Base-by-base conservation (phyloP, 1,284 basidiomycete genomes). In the Ceratobasidium sp. region DNA sequence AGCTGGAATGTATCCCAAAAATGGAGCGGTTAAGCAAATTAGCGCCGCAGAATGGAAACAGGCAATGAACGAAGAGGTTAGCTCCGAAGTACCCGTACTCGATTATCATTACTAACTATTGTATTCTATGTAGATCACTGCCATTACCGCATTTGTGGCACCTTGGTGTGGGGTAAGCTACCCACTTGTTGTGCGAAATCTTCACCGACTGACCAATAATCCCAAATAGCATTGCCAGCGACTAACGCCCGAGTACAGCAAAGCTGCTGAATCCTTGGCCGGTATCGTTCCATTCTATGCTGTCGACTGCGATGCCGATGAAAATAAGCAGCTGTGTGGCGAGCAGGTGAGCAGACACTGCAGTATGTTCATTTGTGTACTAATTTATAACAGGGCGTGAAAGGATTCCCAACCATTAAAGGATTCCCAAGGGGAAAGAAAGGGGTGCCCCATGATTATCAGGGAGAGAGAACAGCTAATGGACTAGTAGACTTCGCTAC, bases 381-480 rank as follows among this genome's bases (percentile, higher is more conserved):
- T 53, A 50, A 32, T 42, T 35, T 20, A 4, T 17, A 40, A 17
- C 58, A 92, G 82, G 86, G 87, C n/a, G 85, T 97, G 22, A 84
- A 94, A 79, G 95, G 96, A 1, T 98, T 96, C 84, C 95, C 96
- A 0, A 97, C 95, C 2, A 82, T 96, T 78, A 98, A 93, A 81
- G 86, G 85, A 75, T 96, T 90, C 80, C 92, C 93, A 13, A 83
- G 87, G 49, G 93, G 92, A 12, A 82, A 79, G 22, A 83, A 87
- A 70, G 78, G 87, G 0, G 80, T 86, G 1, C 84, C 92, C 0
- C 84, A 90, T 72, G 82, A 85, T 60, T 97, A 92, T 77, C 84
- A 91, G 1, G 84, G 85, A 35, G 88, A 94, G 72, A 86, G 95
- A 57, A 89, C 87, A 38, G 86, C 89, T 1, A 87, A 83, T 58